These are phyloP conservation scores for Solanum hybrid DNA, from an alignment of 305 asterid genomes.

Conservation along the genomic window DNA sequence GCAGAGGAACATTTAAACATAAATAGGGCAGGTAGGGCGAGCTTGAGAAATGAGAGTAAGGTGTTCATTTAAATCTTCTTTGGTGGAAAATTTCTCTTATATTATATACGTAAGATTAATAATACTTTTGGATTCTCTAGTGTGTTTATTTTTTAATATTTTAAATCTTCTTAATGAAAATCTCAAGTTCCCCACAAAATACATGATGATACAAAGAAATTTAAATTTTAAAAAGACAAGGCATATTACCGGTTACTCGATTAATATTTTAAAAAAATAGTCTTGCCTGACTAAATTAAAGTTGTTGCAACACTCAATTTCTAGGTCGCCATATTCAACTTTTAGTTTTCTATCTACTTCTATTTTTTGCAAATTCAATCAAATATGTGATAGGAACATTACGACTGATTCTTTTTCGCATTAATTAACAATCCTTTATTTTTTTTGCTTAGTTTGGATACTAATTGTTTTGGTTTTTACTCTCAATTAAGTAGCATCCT, in stretches of 20 bases:
- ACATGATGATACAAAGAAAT: background rate
- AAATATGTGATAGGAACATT: background rate
- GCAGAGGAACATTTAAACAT: background rate
- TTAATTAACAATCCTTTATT: background rate
- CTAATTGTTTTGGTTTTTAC: background rate
- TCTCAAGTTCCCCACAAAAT: background rate
- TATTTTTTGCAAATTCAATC: background rate
- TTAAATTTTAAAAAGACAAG: too few species aligned
- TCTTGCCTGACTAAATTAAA: background rate
- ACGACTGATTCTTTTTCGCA: background rate
- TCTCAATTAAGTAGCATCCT: background rate
- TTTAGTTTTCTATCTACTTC: background rate
- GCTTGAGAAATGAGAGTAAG: background rate
- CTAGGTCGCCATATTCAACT: background rate
- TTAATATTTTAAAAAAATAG: background rate
- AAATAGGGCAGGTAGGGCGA: background rate
- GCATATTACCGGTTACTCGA: background rate
- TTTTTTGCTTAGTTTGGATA: too few species aligned
- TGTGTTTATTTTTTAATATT: too few species aligned
- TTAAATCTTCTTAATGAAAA: too few species aligned
- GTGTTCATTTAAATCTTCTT: background rate
- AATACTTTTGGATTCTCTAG: background rate
- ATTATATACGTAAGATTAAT: too few species aligned
- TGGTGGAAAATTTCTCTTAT: background rate
- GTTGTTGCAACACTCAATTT: background rate